Conservation (phyloP, 148 eudicot genomes). For the Agrostemma githago region DNA sequence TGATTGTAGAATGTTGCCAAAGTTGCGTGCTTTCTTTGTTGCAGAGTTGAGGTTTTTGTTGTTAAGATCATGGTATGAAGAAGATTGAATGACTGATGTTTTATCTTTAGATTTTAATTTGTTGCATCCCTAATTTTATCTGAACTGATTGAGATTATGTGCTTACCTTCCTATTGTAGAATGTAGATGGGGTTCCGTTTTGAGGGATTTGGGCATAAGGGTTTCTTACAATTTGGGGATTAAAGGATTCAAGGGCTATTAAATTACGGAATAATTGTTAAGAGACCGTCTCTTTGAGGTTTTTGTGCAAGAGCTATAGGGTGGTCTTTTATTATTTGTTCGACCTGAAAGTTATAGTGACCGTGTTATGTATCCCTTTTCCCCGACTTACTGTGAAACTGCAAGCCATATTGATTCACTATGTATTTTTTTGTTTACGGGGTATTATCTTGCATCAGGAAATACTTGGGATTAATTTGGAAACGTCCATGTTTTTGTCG, state of each 20-base stretch:
- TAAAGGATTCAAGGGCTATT: not conserved
- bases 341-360: not conserved
- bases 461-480: conserved; percentile 5
- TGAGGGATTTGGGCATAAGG: not conserved
- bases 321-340: not conserved
- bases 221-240: not conserved
- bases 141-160: too few species aligned
- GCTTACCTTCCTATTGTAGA: not conserved
- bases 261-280: too few species aligned
- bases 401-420: not conserved
- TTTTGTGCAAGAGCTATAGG: too few species aligned
- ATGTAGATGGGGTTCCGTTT: not conserved
- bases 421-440: conserved; percentile 9
- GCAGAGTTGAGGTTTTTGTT: not conserved
- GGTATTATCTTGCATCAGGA: conserved; percentile 6
- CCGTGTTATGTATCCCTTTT: conserved; percentile 4
- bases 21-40: conserved; percentile 5
- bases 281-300: too few species aligned
- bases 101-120: too few species aligned
- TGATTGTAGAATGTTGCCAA: not conserved
- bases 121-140: not conserved
- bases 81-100: not conserved
- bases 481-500: not conserved
- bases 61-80: not conserved
- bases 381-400: not conserved